Evolutionary conservation across 2,329 filamentous ascomycete species (phyloP).

Genomic region (Fusarium vanettenii): DNA sequence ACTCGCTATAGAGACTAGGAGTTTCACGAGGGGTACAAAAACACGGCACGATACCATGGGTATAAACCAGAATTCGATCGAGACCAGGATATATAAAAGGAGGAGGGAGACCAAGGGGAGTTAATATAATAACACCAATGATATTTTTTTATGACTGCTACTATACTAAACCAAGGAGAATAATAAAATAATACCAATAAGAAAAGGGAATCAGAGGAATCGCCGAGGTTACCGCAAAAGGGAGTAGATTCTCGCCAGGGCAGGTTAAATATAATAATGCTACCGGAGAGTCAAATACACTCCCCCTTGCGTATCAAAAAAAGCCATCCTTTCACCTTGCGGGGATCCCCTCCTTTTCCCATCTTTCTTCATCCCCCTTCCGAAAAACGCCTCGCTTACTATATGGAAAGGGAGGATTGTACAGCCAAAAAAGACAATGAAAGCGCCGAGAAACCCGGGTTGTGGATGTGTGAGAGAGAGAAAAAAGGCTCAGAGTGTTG

Average conservation of each 20-base stretch:
- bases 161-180: slow-evolving; percentile 41
- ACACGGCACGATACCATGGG: slow-evolving; percentile 11
- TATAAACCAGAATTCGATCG: not conserved
- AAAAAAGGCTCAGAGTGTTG: not conserved
- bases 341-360: slow-evolving; percentile 28
- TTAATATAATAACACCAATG: slow-evolving; percentile 18
- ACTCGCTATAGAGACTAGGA: slow-evolving; percentile 8
- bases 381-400: slow-evolving; percentile 49
- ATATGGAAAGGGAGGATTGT: slow-evolving; percentile 41
- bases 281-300: not conserved
- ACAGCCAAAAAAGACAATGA: slow-evolving; percentile 34
- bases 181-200: slow-evolving; percentile 5
- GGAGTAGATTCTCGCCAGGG: not conserved
- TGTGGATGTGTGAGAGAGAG: slow-evolving; percentile 11
- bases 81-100: not conserved
- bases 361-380: slow-evolving; percentile 40
- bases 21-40: not conserved
- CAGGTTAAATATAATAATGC: not conserved
- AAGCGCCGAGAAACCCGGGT: slow-evolving; percentile 16
- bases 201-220: slow-evolving; percentile 19
- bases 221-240: not conserved
- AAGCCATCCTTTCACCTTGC: slow-evolving; percentile 19
- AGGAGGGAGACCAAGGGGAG: not conserved
- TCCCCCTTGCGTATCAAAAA: not conserved
- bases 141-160: slow-evolving; percentile 38